Evolutionary conservation across 345 rosid species (phyloP), one percentile per base, ranked within the genome.

Genomic region (Lumnitzera littorea): DNA sequence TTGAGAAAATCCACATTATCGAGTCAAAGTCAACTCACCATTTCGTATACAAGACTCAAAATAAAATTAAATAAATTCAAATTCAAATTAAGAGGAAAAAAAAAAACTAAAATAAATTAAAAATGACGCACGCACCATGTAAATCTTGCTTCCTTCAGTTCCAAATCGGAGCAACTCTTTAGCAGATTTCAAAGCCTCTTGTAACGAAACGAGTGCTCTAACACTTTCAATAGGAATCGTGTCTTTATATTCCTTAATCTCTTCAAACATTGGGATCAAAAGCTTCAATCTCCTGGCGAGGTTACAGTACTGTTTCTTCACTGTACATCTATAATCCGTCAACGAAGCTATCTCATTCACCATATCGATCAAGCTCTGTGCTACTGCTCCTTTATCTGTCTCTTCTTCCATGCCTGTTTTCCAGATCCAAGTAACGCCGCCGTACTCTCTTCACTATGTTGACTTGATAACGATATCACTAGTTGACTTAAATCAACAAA

Each of bases 131-230:
- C 96, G 68, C 69, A 94, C 99, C 96, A 90, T 56, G 75, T 87
- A 90, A 77, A 94, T 84, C 82, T 88, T 90, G 84, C 97, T 89
- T 67, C 91, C 96, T 68, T 86, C 81, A 69, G 90, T 65, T 54
- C 96, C 95, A 57, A 84, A 85, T 70, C 74, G 72, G 67, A 90
- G 95, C 74, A 83, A 64, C 63, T 83, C 91, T 67, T 74, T 83
- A 1, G 91, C 85, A 0, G 79, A 80, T 56, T 29, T 46, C 64
- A 90, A 64, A 24, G 89, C 78, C 9, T 71, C 81, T 66, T 80
- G 73, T 63, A 90, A 66, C 23, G 73, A 72, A 20, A 71, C 61
- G 63, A 90, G 74, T 64, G 73, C 78, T 55, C 25, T 51, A 41
- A 72, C 15, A 47, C 85, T 74, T 55, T 73, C 85, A n/a, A 74